Evolutionary conservation across 495 filamentous ascomycete species (phyloP).

Genomic region (Cryomyces minteri): DNA sequence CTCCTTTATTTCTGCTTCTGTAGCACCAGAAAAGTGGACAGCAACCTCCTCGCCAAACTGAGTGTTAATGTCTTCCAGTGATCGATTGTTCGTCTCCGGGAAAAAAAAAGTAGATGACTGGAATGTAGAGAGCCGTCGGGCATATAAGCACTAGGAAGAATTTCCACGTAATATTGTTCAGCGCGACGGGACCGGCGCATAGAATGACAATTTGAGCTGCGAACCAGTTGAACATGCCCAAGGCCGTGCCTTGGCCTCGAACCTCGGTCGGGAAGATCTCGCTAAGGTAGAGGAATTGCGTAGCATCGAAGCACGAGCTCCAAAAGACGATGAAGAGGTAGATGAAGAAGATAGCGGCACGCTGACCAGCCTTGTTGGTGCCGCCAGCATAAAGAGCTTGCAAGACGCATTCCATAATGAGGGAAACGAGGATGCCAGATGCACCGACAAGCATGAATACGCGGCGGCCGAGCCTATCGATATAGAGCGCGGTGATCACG

Average conservation of each 20-base stretch:
- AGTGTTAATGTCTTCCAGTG: conserved; percentile 9
- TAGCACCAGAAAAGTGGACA: conserved; percentile 10
- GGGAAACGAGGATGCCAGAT: conserved; percentile 19
- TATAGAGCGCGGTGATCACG: conserved; percentile 26
- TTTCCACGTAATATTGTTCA: conserved; percentile 26
- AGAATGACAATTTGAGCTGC: conserved; percentile 22
- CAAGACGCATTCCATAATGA: conserved; percentile 25
- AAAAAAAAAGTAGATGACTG: conserved; percentile 7
- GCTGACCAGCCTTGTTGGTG: conserved; percentile 25
- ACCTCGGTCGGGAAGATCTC: conserved; percentile 35
- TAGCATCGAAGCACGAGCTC: conserved; percentile 17
- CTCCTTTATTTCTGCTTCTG: conserved; percentile 8
- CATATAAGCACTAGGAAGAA: conserved; percentile 32
- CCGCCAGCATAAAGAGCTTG: conserved; percentile 25
- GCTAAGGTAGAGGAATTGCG: conserved; percentile 30
- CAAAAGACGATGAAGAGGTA: conserved; percentile 29
- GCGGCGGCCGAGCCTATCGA: conserved; percentile 27
- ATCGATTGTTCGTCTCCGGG: conserved; percentile 4
- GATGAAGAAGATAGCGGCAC: conserved; percentile 29
- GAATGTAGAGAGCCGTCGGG: conserved; percentile 24
- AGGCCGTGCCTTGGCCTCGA: conserved; percentile 27
- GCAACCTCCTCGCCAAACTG: conserved; percentile 11
- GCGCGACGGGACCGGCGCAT: conserved; percentile 26
- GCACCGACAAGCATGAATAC: conserved; percentile 28
- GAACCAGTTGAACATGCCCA: conserved; percentile 27